phyloP scores from a whole-genome alignment of 768 basidiomycete genomes.

The Ramaria sp. region DNA sequence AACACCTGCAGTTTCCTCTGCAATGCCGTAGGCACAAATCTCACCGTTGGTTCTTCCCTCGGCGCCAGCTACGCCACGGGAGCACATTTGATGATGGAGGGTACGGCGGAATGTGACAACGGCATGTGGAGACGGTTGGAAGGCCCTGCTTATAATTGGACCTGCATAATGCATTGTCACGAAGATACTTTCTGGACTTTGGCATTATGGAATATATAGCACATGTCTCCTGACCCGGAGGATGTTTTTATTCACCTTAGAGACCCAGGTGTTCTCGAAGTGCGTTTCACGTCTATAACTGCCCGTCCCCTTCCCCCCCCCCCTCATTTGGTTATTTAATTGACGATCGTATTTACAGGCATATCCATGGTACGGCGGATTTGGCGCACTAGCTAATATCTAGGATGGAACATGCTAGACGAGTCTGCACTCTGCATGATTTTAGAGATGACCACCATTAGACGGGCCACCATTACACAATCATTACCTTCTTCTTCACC shows the following conservation, averaged over 20 bases:
- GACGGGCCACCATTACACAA: too few species aligned
- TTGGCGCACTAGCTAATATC: too few species aligned
- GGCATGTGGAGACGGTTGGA: neutral
- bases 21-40: neutral
- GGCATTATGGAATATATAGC: neutral
- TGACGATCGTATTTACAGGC: too few species aligned
- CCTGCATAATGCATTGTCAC: neutral
- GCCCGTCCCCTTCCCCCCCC: too few species aligned
- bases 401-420: too few species aligned
- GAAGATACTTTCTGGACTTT: neutral
- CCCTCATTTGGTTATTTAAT: too few species aligned
- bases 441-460: too few species aligned
- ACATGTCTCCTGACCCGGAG: neutral
- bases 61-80: too few species aligned
- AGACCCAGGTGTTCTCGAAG: neutral
- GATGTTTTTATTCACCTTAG: neutral
- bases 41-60: conserved; percentile 4
- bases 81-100: neutral
- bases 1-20: neutral
- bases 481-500: too few species aligned
- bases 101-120: conserved; percentile 1
- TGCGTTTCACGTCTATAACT: neutral
- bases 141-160: neutral
- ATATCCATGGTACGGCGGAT: too few species aligned
- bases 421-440: too few species aligned